These are phyloP conservation scores for Glebionis coronaria DNA, from an alignment of 129 eudicot genomes.

Conservation along the genomic window DNA sequence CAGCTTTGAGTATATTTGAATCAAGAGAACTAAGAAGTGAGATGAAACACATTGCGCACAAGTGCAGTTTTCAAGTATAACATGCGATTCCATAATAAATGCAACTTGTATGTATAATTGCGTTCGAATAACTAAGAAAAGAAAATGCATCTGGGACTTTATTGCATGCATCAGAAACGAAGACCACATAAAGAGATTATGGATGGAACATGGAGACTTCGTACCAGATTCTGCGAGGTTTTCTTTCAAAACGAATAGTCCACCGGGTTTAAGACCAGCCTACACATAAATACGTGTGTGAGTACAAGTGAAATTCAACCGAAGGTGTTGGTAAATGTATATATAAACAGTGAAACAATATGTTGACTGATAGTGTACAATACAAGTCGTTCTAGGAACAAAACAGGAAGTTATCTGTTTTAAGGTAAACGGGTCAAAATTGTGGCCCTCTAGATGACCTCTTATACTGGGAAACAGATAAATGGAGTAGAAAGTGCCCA, in stretches of 20 bases:
- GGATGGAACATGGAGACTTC: constrained; percentile 6
- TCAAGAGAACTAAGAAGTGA: too few species aligned
- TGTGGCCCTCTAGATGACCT: constrained; percentile 5
- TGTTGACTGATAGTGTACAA: not conserved
- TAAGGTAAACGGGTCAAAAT: not conserved
- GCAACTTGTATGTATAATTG: not conserved
- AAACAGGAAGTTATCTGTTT: not conserved
- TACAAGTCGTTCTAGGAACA: too few species aligned
- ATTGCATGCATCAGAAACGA: not conserved
- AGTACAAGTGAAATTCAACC: constrained; percentile 11
- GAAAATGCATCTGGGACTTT: not conserved
- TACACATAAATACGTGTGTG: constrained; percentile 30
- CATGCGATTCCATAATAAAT: too few species aligned
- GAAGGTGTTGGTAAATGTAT: not conserved
- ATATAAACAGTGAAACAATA: not conserved
- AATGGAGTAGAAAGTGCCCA: not conserved
- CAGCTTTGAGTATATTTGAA: not conserved
- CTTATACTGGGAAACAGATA: constrained; percentile 7
- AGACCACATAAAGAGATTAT: not conserved
- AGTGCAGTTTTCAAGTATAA: too few species aligned
- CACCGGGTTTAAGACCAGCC: constrained; percentile 97
- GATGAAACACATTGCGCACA: too few species aligned
- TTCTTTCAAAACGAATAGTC: constrained; percentile 82
- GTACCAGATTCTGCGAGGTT: constrained; percentile 80
- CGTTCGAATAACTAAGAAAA: too few species aligned